Base-by-base conservation (phyloP, 2,329 filamentous ascomycete genomes). In the Aspergillus novofumigatus region DNA sequence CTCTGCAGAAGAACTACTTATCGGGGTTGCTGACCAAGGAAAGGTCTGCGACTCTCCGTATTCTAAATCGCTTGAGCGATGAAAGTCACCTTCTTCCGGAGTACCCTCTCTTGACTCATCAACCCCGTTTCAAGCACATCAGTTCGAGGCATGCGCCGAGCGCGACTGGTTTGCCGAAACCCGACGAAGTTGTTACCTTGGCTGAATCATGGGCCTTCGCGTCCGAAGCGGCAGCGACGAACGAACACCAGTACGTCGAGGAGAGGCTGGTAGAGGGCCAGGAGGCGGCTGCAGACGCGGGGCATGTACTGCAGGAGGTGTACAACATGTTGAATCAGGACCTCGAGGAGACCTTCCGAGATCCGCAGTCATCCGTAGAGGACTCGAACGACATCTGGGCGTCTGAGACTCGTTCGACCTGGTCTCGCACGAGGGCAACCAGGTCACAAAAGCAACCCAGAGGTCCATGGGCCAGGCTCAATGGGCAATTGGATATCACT, bases 1-100 rank as follows among this genome's bases (percentile, higher is more conserved):
- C 73, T 11, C 54, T 74, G 9, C 74, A 77, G 45, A 75, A 70
- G 51, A 70, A 68, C 21, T 76, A 75, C 42, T 49, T 76, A 21
- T 64, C 73, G 1, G 71, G 67, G 3, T 59, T 76, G 26, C 64
- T 77, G n/a, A 62, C 65, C 4, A 76, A 76, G 57, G 73, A 77
- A 52, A 75, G 70, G 61, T 64, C 65, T 14, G 73, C 67, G 1
- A 66, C 69, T 1, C 64, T 73, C 21, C 73, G 72, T 29, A 64
- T 67, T 3, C 63, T 77, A n/a, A 69, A 75, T 55, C 72, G 74
- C 14, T 58, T 77, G n/a, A 68, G 69, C 8, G 73, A 76, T 41
- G 75, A 77, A 57, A 77, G 74, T 51, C 75, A 76, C 49, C 66
- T 77, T 8, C 72, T 77, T n/a, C 72, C 74, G 1, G 72, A 76